Evolutionary conservation across 225 moss, liverwort and hornwort genomes (phyloP).

Genomic region (Physcomitrium patens): DNA sequence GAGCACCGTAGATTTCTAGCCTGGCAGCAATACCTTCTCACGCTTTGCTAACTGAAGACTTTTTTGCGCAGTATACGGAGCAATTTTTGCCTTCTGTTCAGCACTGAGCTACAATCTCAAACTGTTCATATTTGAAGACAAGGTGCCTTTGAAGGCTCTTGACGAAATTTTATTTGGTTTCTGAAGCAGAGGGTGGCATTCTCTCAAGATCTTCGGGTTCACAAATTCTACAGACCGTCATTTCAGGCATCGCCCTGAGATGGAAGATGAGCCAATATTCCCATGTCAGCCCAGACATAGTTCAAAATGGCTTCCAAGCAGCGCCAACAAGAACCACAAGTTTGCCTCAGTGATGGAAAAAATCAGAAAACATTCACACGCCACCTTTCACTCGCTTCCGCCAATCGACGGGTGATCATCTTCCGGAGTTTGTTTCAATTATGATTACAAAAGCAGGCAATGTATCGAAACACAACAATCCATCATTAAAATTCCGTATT

Average conservation of each 20-base stretch:
- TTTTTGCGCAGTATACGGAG: too few species aligned
- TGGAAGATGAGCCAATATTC: constrained; percentile 6
- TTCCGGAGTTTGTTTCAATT: constrained; percentile 1
- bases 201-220: not conserved
- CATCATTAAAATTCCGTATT: not conserved
- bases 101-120: not conserved
- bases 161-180: not conserved
- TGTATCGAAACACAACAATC: not conserved
- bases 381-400: not conserved
- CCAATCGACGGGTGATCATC: not conserved
- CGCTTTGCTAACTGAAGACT: too few species aligned
- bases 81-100: not conserved
- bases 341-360: not conserved
- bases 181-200: not conserved
- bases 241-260: constrained; percentile 3
- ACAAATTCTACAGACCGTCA: constrained; percentile 1
- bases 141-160: not conserved
- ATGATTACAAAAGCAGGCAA: constrained; percentile 1
- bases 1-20: too few species aligned
- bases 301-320: constrained; percentile 4
- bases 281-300: not conserved
- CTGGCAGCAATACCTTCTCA: too few species aligned
- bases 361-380: not conserved
- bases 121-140: not conserved
- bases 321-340: not conserved